phyloP scores from a whole-genome alignment of 768 basidiomycete species.

The Sistotremastrum niveocremeum region DNA sequence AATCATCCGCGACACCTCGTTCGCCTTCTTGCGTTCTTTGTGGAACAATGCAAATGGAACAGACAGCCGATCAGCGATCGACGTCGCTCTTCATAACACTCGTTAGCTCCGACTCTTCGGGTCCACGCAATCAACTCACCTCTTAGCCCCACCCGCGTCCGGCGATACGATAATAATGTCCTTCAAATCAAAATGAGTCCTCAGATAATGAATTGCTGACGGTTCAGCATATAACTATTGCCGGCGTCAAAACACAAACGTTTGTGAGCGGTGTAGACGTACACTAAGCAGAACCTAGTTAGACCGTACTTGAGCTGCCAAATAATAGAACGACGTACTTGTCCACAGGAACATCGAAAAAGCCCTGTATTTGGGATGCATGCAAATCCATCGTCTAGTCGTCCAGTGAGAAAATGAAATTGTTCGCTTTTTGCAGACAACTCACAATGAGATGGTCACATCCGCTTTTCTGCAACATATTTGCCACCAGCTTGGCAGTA shows the following conservation, averaged over 20 bases:
- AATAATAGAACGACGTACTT: conserved; percentile 51
- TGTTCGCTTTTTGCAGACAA: conserved; percentile 7
- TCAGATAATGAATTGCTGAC: conserved; percentile 88
- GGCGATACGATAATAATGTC: conserved; percentile 93
- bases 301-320: not conserved
- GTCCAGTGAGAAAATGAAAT: not conserved
- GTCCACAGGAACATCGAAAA: conserved; percentile 99
- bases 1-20: conserved; percentile 89
- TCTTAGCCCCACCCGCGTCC: conserved; percentile 96
- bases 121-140: conserved; percentile 33
- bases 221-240: conserved; percentile 87
- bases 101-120: not conserved
- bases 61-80: conserved; percentile 89
- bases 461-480: conserved; percentile 87
- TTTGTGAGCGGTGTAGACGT: conserved; percentile 5
- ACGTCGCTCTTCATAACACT: conserved; percentile 60
- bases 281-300: conserved; percentile 5
- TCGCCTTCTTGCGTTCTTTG: conserved; percentile 96
- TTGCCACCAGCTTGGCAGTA: conserved; percentile 95
- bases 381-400: conserved; percentile 89
- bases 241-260: conserved; percentile 5
- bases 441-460: conserved; percentile 95
- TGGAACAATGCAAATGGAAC: conserved; percentile 99
- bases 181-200: conserved; percentile 72
- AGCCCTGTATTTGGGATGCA: conserved; percentile 98